Evolutionary conservation across 352 stramenopile genomes (phyloP), one percentile per base, ranked within the genome.

Genomic region (Hyaloperonospora brassicae): DNA sequence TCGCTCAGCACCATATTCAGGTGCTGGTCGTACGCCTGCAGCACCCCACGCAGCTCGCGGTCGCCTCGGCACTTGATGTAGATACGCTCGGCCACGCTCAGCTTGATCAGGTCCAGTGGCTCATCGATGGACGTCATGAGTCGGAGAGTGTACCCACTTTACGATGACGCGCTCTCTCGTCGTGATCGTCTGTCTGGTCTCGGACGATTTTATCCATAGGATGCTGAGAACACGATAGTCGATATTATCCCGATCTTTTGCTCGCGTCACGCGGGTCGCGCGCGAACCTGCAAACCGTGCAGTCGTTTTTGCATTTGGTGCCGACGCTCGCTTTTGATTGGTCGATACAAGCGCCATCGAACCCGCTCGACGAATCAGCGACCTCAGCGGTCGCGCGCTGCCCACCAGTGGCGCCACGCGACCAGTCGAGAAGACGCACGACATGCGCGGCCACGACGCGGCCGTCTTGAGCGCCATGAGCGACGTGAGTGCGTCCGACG

Each of bases 21-120:
- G 73, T 99, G 97, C 69, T 99, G 94, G 72, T 99, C 97, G 68
- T 98, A 99, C 1, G 95, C 96, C 74, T 98, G 95, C 43, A 99
- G 76, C 70, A 96, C 95, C 30, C 97, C 97, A 40, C 96, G 83
- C 31, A 99, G 82, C 78, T 99, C 96, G 30, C 96, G 76, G 47
- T 98, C 93, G 24, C 96, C 95, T 42, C 95, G 87, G 78, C 95
- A 99, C 80, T 99, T 99, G 59, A 99, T 95, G 68, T 98, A 98
- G 55, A 99, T 96, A 58, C 96, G 89, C 79, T 99, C 97, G 60
- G 97, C 95, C 59, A 99, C 93, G 43, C 93, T 98, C 61, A 99
- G 80, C 68, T 97, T 95, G 70, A 99, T 98, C 50, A 99, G 73
- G 79, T 99, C 97, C 59, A 99, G 80, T 49, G 97, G 97, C 85